These are phyloP conservation scores for Trichoderma aggressivum DNA, from an alignment of 2,329 filamentous ascomycete species.

Conservation along the genomic window DNA sequence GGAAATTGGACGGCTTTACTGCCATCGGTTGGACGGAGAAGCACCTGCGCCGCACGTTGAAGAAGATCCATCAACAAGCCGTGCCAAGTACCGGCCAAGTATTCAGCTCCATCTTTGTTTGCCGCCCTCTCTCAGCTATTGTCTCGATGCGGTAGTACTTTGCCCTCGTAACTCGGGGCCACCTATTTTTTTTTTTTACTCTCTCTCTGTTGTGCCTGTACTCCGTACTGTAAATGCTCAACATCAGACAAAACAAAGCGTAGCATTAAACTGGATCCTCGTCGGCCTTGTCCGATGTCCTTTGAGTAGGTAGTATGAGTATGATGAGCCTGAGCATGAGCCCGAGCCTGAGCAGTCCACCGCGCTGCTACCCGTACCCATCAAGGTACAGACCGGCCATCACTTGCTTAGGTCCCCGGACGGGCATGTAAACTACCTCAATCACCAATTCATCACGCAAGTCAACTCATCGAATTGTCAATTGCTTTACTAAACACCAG, in stretches of 20 bases:
- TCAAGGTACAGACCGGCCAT: not conserved
- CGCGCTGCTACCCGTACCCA: not conserved
- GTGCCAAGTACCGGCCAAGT: not conserved
- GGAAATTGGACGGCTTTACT: not conserved
- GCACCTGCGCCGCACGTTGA: not conserved
- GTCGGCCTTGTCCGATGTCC: slow-evolving; percentile 6
- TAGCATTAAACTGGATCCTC: slow-evolving; percentile 3
- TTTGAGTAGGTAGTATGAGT: not conserved
- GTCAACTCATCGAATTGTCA: not conserved
- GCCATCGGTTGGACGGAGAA: not conserved
- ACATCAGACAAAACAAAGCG: not conserved
- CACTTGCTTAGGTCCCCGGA: not conserved
- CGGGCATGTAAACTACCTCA: not conserved
- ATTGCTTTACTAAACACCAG: not conserved
- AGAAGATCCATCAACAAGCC: not conserved
- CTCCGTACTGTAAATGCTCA: not conserved
- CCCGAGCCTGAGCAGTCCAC: not conserved
- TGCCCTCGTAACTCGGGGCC: not conserved
- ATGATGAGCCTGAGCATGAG: not conserved
- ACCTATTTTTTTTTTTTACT: not conserved
- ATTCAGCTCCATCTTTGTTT: not conserved
- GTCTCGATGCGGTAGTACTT: not conserved
- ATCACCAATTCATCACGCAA: not conserved
- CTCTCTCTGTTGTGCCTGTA: not conserved
- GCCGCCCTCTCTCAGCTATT: not conserved